Conservation (phyloP, 225 moss, liverwort and hornwort species). For the Thuidium tamariscinum region DNA sequence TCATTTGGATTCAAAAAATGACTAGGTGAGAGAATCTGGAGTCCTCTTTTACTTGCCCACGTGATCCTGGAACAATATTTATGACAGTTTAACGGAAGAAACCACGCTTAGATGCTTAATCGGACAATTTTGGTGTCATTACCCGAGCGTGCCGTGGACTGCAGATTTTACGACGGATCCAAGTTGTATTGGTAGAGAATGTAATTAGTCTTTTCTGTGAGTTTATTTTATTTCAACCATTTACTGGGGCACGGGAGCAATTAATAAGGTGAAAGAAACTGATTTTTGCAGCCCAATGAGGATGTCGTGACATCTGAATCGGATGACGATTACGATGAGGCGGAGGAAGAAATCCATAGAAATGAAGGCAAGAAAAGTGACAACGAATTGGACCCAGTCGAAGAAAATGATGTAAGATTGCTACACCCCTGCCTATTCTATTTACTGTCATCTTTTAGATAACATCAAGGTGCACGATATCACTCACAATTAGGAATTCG, state of each 20-base stretch:
- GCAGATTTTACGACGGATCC: neutral
- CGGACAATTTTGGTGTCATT: neutral
- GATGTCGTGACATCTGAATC: conserved; percentile 35
- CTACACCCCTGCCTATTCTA: neutral
- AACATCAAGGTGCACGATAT: neutral
- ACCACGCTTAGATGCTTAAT: neutral
- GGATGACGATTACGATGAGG: conserved; percentile 81
- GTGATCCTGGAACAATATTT: neutral
- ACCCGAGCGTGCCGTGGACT: neutral
- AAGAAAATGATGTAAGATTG: conserved; percentile 49
- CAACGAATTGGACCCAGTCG: conserved; percentile 25
- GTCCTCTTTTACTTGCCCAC: neutral
- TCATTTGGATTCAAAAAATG: neutral
- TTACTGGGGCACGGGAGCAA: neutral
- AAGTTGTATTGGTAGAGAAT: neutral
- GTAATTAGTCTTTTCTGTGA: neutral
- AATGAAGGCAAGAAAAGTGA: conserved; percentile 48
- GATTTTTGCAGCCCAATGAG: conserved; percentile 37
- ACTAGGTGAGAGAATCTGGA: neutral
- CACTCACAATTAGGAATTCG: neutral
- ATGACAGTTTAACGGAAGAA: neutral
- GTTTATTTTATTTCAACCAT: neutral
- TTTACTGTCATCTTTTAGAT: neutral
- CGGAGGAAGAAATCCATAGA: conserved; percentile 45
- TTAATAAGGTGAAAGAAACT: neutral